Conservation (phyloP, 169 alveolate genomes). For the Cryptosporidium felis region DNA sequence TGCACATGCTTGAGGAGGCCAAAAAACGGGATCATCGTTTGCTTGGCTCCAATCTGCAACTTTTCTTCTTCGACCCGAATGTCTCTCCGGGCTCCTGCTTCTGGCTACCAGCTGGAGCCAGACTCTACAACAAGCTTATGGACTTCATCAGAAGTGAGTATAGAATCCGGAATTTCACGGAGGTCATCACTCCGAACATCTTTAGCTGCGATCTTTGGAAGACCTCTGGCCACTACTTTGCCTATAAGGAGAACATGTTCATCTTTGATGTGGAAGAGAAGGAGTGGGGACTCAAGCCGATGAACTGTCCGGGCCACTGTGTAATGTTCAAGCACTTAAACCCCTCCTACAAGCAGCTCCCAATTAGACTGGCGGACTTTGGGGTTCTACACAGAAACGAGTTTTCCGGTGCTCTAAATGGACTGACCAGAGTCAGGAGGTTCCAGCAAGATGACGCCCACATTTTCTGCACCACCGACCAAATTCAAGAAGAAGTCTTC, state of each 20-base stretch:
- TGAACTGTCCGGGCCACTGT: slow-evolving; percentile 99
- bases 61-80: slow-evolving; percentile 93
- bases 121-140: slow-evolving; percentile 93
- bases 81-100: slow-evolving; percentile 91
- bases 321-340: slow-evolving; percentile 89
- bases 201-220: slow-evolving; percentile 94
- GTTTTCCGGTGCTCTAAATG: slow-evolving; percentile 97
- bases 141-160: slow-evolving; percentile 92
- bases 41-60: slow-evolving; percentile 91
- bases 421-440: slow-evolving; percentile 97
- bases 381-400: slow-evolving; percentile 99
- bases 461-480: slow-evolving; percentile 96
- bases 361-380: slow-evolving; percentile 97
- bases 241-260: slow-evolving; percentile 83
- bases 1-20: slow-evolving; percentile 94
- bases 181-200: slow-evolving; percentile 97
- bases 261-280: slow-evolving; percentile 91
- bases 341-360: slow-evolving; percentile 96
- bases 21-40: slow-evolving; percentile 98
- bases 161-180: slow-evolving; percentile 86
- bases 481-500: slow-evolving; percentile 91
- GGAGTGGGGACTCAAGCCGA: slow-evolving; percentile 99
- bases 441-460: slow-evolving; percentile 99
- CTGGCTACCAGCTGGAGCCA: slow-evolving; percentile 97
- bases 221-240: slow-evolving; percentile 97